phyloP scores from a whole-genome alignment of 345 rosid species.

The Mercurialis annua region DNA sequence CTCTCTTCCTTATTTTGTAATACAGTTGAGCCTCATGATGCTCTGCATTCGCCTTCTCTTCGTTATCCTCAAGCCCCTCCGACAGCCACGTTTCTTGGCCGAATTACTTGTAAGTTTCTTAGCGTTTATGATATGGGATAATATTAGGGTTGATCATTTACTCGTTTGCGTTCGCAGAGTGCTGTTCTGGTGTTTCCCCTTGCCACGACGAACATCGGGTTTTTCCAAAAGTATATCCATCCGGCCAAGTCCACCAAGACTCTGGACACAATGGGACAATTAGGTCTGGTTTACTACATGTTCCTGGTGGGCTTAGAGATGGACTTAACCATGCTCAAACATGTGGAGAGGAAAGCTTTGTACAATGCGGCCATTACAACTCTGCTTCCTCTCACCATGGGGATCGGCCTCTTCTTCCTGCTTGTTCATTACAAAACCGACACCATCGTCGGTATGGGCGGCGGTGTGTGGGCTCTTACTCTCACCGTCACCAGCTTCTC shows the following conservation, averaged over 20 bases:
- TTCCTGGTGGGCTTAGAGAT: constrained; percentile 38
- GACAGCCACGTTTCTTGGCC: constrained; percentile 21
- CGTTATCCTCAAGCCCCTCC: constrained; percentile 8
- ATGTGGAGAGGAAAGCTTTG: constrained; percentile 13
- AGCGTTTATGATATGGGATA: too few species aligned
- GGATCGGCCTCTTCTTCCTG: constrained; percentile 4
- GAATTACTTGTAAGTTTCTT: constrained; percentile 17
- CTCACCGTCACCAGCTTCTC: constrained; percentile 60
- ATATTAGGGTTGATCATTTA: too few species aligned
- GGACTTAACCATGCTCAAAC: constrained; percentile 18
- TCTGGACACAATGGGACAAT: constrained; percentile 18
- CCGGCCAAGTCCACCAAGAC: constrained; percentile 9
- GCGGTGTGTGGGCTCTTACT: constrained; percentile 46
- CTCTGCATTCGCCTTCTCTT: constrained; percentile 8
- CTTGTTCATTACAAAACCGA: background rate
- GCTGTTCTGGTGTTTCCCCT: constrained; percentile 15
- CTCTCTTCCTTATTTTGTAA: constrained; percentile 12
- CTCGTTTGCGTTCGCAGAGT: constrained; percentile 4
- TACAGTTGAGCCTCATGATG: constrained; percentile 12
- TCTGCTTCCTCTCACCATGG: constrained; percentile 15
- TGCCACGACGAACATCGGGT: background rate
- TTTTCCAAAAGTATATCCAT: background rate
- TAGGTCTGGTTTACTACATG: constrained; percentile 29
- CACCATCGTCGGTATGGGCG: constrained; percentile 12
- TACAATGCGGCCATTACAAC: constrained; percentile 9